Base-by-base conservation (phyloP, 139 green algal genomes). In the Zygnema cylindricum region DNA sequence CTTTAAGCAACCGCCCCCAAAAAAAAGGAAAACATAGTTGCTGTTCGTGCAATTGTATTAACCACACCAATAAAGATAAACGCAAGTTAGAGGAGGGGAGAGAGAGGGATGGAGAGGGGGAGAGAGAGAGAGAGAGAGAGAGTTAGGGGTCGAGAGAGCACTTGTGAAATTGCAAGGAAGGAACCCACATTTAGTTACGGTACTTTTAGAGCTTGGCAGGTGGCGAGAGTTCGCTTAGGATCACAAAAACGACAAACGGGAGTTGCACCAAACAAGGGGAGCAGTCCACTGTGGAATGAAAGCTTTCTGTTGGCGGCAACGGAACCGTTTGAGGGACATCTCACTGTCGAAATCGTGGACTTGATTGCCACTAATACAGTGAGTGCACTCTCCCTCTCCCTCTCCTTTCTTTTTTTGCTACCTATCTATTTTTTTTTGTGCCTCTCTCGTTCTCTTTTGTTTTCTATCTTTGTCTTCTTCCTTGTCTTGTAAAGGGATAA, bases 261-360 rank as follows among this genome's bases (percentile, higher is more conserved):
- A 41, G 38, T 54, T 25, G 36, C 71, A 16, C 71, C 36, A 3
- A 43, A 41, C 71, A 54, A 41, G 36, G 38, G 36, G 7, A 41
- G 16, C 36, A 79, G 38, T 16, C 71, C 71, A 38, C 36, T 79
- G 3, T 79, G 71, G 71, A 79, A 79, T 11, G 71, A 79, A 16
- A 43, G 38, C 11, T 43, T 79, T 11, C 38, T 79, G 36, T 11
- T 79, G 36, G 71, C 43, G 36, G 71, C 38, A 43, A 16, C 71
- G 71, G 71, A 79, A 16, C 71, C 71, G 7, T 79, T 79, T 43
- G 71, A 79, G 71, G 71, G 38, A 41, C 7, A 7, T 7, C 71
- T 79, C 36, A 41, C 38, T 41, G 11, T 79, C 7, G 38, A 41
- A 16, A 43, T 79, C 3, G 71, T 43, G 36, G 71, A 79, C 71